These are phyloP conservation scores for Ophiostoma tasmaniense DNA, from an alignment of 2,329 filamentous ascomycete genomes.

Conservation along the genomic window DNA sequence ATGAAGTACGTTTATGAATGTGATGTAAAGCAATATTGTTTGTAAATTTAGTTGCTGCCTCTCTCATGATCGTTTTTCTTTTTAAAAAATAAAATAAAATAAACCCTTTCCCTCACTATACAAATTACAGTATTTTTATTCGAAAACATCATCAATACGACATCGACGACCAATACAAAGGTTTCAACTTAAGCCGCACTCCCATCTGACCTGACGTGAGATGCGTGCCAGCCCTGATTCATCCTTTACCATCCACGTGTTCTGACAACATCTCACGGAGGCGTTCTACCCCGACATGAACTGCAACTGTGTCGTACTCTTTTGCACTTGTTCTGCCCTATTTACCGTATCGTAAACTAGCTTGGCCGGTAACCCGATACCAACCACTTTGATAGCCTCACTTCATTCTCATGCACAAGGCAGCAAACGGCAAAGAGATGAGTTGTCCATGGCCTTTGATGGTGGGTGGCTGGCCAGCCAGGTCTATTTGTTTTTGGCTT, in stretches of 20 bases:
- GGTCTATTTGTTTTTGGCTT: not conserved
- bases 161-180: not conserved
- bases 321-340: not conserved
- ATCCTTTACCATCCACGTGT: not conserved
- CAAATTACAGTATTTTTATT: not conserved
- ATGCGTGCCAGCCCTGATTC: not conserved
- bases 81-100: too few relatives aligned
- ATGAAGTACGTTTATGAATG: too few relatives aligned
- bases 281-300: not conserved
- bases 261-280: not conserved
- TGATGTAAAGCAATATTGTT: too few relatives aligned
- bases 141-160: not conserved
- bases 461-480: not conserved
- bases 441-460: not conserved
- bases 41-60: too few relatives aligned
- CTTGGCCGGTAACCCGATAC: not conserved
- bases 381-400: not conserved
- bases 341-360: not conserved
- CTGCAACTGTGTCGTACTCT: not conserved
- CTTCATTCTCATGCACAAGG: not conserved
- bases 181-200: not conserved
- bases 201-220: not conserved
- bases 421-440: not conserved
- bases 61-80: too few relatives aligned
- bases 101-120: too few relatives aligned